These are phyloP conservation scores for Monosporascus cannonballus DNA, from an alignment of 2,329 filamentous ascomycete genomes.

Conservation along the genomic window DNA sequence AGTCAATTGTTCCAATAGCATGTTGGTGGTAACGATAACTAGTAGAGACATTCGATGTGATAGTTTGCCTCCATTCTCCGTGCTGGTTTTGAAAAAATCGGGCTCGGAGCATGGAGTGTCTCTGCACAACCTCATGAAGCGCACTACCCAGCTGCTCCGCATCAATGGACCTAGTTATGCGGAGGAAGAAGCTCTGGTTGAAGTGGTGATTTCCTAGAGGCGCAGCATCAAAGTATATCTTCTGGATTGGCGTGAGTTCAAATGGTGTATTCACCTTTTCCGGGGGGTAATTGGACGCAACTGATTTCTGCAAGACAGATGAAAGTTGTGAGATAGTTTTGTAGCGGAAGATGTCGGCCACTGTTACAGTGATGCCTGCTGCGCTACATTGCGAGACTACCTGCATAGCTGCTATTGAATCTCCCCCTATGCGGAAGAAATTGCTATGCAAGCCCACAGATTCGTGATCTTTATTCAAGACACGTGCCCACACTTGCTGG, in stretches of 20 bases:
- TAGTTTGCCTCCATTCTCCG: neutral
- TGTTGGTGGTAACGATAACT: neutral
- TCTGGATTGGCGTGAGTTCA: neutral
- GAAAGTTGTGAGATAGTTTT: neutral
- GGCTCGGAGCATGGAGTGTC: neutral
- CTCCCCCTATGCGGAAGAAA: neutral
- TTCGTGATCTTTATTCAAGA: neutral
- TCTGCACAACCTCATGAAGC: neutral
- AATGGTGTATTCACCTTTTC: neutral
- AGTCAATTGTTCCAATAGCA: neutral
- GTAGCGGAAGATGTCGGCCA: neutral
- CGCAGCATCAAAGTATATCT: neutral
- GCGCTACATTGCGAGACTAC: neutral
- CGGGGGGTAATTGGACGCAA: neutral
- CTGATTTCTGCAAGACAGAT: neutral
- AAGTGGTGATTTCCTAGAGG: neutral
- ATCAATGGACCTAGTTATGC: neutral
- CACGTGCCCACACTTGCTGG: neutral
- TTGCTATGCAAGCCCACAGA: neutral
- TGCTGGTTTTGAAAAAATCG: neutral
- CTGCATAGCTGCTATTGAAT: neutral
- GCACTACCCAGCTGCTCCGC: neutral
- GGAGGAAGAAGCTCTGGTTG: neutral
- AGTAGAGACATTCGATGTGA: neutral
- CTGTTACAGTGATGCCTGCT: neutral